Base-by-base conservation (phyloP, 2,329 filamentous ascomycete species). In the Ceratocystis albifundus region DNA sequence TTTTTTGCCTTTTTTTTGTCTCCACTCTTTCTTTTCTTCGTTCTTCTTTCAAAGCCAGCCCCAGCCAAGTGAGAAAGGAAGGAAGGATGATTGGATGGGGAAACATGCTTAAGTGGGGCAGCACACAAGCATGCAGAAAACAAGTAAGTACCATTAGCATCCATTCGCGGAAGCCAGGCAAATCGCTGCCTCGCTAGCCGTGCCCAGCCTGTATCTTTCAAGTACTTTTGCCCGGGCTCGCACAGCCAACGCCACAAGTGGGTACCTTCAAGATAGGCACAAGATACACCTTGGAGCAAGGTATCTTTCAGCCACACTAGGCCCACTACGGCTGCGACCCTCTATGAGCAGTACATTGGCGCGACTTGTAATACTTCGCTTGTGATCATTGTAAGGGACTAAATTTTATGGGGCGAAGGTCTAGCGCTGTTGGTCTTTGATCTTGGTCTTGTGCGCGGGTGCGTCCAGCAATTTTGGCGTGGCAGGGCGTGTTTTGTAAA, bases 371-470 rank as follows among this genome's bases (percentile, higher is more conserved):
- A 5, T 55, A 2, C 25, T 25, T 55, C 30, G 36, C 25, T 36
- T 30, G 30, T 59, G 28, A 32, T 30, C 3, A n/a, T n/a, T 53
- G 3, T n/a, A 25, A 20, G 10, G n/a, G n/a, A 20, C 22, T 53
- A 22, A 2, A 20, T 53, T 53, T 53, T 53, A 53, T 25, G n/a
- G 48, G 48, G 36, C 10, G 36, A 25, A 25, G 22, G 48, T 22
- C 48, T 25, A 53, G 48, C 48, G 48, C 48, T n/a, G 48, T 28
- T 10, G 36, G 36, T 41, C 36, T 41, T 41, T 41, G 36, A 4
- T 41, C 36, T n/a, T 53, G 25, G 25, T 59, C 55, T 59, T 59
- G 55, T 59, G 55, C 55, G 55, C 55, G 55, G 55, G 55, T 59
- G 55, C 55, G 32, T 59, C 55, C 55, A 59, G 55, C 55, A 59